Evolutionary conservation across 371 early-diverging fungal species (phyloP).

Genomic region (Mucor sp.): DNA sequence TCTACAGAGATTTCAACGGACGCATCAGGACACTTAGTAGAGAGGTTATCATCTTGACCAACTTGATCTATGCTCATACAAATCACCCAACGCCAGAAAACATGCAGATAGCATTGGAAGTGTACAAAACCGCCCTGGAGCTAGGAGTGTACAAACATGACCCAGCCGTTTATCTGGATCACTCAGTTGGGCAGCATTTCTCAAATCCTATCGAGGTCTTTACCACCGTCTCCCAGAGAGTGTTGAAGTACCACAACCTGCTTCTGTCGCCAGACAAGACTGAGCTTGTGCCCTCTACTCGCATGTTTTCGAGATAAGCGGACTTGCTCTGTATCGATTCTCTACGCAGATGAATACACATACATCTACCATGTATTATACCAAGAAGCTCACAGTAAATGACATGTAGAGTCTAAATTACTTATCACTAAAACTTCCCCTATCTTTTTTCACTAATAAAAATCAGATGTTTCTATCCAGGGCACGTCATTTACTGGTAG

Average conservation of each 20-base stretch:
- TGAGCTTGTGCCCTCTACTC: background rate
- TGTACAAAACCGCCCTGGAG: background rate
- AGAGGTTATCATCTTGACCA: slow-evolving; percentile 16
- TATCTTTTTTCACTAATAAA: background rate
- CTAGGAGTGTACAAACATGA: background rate
- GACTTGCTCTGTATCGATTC: background rate
- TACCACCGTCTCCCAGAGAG: background rate
- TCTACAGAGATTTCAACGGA: background rate
- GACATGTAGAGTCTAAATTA: background rate
- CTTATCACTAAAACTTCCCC: background rate
- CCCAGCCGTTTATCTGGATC: background rate
- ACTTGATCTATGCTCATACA: slow-evolving; percentile 14
- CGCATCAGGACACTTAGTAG: slow-evolving; percentile 7
- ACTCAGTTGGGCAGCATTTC: background rate
- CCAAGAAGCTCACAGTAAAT: background rate
- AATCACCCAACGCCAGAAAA: background rate
- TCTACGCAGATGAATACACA: background rate
- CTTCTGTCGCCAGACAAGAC: background rate
- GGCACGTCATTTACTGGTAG: background rate
- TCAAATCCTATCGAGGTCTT: background rate
- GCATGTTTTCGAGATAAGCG: background rate
- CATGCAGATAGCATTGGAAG: slow-evolving; percentile 7
- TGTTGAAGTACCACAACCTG: background rate
- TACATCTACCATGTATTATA: background rate
- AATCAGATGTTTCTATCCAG: background rate